Percentiles rank a stretch among this genome's conserved stretches.
Evolutionary conservation across 192 early-diverging fungal genomes (phyloP).

Genomic region (Lunasporangiospora selenospora): DNA sequence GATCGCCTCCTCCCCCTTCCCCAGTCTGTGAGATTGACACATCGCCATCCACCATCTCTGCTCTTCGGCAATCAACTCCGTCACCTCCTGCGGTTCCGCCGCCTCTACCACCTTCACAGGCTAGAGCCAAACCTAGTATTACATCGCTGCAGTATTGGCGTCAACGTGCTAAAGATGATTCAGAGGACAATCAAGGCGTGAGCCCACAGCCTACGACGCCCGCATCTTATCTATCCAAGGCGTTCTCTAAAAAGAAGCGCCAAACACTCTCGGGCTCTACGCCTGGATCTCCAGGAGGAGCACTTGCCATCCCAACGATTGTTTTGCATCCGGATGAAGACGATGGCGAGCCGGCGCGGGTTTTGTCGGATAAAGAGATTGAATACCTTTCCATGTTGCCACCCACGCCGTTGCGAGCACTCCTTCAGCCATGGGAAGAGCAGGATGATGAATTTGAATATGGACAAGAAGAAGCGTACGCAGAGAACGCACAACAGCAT

Average conservation of each 20-base stretch:
- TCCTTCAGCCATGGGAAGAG: conserved; percentile 24
- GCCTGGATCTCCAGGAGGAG: background rate
- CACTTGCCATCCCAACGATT: conserved; percentile 17
- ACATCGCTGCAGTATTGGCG: conserved; percentile 21
- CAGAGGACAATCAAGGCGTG: no score
- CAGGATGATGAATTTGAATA: background rate
- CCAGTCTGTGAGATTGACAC: no score
- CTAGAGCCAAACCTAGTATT: conserved; percentile 8
- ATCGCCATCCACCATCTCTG: no score
- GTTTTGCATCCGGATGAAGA: conserved; percentile 44
- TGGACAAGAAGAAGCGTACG: background rate
- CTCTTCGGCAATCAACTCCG: no score
- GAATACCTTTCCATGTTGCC: conserved; percentile 38
- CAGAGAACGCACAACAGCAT: no score
- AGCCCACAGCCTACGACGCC: background rate
- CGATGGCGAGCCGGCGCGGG: conserved; percentile 22
- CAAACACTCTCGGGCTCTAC: background rate
- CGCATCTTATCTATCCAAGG: conserved; percentile 1
- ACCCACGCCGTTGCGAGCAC: conserved; percentile 10
- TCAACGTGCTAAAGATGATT: conserved; percentile 3
- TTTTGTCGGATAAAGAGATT: conserved; percentile 28
- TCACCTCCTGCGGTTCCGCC: no score
- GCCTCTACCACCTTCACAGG: no score
- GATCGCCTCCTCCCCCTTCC: no score
- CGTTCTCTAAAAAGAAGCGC: conserved; percentile 19